Base-by-base conservation (phyloP, 1,284 basidiomycete genomes). In the Ganoderma leucocontextum region DNA sequence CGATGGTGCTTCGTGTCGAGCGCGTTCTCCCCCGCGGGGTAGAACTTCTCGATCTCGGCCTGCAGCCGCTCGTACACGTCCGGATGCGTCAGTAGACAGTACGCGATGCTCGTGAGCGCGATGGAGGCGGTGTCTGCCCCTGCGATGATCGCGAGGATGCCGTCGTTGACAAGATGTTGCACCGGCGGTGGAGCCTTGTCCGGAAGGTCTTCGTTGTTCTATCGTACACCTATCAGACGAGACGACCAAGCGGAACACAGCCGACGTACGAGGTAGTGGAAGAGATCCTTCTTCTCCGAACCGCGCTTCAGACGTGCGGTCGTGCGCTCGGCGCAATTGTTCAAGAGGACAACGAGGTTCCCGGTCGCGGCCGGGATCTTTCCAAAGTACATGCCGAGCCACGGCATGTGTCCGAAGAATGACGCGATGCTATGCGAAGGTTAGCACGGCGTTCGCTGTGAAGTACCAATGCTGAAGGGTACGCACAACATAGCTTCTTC, bases 51-150 rank as follows among this genome's bases (percentile, higher is more conserved):
- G 19, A 80, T 65, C 62, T 81, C 80, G 5, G 59, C 66, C 47
- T 75, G 76, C 0, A 79, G 65, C 9, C 69, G 70, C 33, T 64
- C 63, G 60, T 76, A 75, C 9, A 64, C 68, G 1, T 62, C 69
- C 5, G 72, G 72, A 52, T 76, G 67, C 29, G 64, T 59, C 44
- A 77, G 33, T 5, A 79, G 67, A 52, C 67, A 72, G 55, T 71
- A 75, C n/a, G 78, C 35, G 2, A 76, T n/a, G 15, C 65, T 71
- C 17, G 78, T 61, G 29, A 78, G 67, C 57, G 72, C 61, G 17
- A 61, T 69, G 0, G 75, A 69, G 4, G 76, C 75, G 0, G 80
- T 81, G 55, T 81, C 80, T 2, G 80, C 77, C 12, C 80, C 80
- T 0, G 76, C 76, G 36, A 76, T 63, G 41, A 76, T 66, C 2